Evolutionary conservation across 345 rosid species (phyloP).

Genomic region (Salix dunnii): DNA sequence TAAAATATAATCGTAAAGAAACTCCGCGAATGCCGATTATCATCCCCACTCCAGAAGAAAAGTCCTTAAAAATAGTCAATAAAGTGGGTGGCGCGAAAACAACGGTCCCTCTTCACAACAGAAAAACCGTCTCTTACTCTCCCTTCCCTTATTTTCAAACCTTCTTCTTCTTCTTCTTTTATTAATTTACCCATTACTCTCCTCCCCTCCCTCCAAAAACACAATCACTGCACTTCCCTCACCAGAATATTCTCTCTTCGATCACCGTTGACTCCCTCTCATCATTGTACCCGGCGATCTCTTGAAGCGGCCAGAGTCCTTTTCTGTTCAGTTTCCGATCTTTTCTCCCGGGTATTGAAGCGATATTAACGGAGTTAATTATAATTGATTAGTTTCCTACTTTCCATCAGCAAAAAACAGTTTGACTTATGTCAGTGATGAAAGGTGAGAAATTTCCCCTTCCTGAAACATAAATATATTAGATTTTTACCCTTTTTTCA

Average conservation of each 20-base stretch:
- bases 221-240: background rate
- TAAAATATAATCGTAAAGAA: too few relatives aligned
- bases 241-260: constrained; percentile 3
- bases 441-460: constrained; percentile 7
- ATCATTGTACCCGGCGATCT: background rate
- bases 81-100: constrained; percentile 77
- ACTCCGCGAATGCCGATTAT: too few relatives aligned
- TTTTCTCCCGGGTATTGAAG: background rate
- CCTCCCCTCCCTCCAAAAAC: background rate
- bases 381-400: background rate
- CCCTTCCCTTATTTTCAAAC: background rate
- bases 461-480: background rate
- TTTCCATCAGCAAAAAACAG: background rate
- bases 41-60: background rate
- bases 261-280: background rate
- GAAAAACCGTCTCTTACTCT: constrained; percentile 31
- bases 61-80: background rate
- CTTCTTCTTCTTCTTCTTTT: background rate
- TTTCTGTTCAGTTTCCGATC: background rate
- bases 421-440: background rate
- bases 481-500: background rate
- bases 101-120: constrained; percentile 41
- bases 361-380: background rate
- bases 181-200: background rate
- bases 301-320: background rate